Conservation (phyloP, 345 rosid species). For the Eucalyptus sp. region DNA sequence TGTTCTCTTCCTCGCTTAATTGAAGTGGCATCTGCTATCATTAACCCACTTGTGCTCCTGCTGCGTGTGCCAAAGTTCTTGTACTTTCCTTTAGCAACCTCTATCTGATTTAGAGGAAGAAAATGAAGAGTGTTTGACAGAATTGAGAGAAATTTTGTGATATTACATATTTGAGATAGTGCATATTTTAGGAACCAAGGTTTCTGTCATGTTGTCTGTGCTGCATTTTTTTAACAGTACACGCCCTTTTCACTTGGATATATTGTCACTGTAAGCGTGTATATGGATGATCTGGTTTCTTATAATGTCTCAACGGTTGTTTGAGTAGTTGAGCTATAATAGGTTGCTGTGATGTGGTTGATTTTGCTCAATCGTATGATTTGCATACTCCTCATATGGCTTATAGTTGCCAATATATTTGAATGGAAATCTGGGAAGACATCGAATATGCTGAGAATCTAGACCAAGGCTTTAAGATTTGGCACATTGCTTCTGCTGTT, state of each 20-base stretch:
- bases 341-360: not conserved
- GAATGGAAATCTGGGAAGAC: not conserved
- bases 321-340: not conserved
- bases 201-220: not conserved
- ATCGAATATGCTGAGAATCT: not conserved
- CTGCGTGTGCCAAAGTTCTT: not conserved
- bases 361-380: not conserved
- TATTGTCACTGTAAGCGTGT: not conserved
- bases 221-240: not conserved
- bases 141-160: not conserved
- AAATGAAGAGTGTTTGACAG: not conserved
- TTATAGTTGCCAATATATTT: not conserved
- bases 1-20: not conserved
- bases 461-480: not conserved
- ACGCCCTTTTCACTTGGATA: not conserved
- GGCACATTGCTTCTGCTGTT: not conserved
- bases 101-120: not conserved
- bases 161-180: not conserved
- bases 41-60: not conserved
- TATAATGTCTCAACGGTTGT: not conserved
- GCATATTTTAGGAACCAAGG: not conserved
- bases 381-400: not conserved
- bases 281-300: not conserved
- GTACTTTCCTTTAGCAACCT: not conserved
- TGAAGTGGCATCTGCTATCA: not conserved